These are phyloP conservation scores for Psilocybe cubensis DNA, from an alignment of 768 basidiomycete species.

Conservation along the genomic window DNA sequence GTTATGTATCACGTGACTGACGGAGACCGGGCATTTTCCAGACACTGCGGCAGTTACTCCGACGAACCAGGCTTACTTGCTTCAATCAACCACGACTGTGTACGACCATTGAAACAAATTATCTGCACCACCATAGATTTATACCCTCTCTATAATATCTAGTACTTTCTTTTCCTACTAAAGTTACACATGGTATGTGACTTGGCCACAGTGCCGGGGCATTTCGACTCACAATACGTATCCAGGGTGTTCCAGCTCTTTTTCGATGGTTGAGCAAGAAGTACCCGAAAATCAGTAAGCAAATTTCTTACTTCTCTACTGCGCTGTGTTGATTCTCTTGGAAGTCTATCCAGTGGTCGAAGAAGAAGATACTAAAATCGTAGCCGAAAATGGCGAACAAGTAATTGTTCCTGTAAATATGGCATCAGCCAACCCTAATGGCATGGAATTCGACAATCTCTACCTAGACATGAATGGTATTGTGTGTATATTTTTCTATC, in stretches of 20 bases:
- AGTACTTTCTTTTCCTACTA: neutral
- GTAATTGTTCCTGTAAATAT: constrained; percentile 82
- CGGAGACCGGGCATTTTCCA: constrained; percentile 6
- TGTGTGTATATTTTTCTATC: constrained; percentile 49
- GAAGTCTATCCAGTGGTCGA: constrained; percentile 81
- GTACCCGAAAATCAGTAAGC: constrained; percentile 94
- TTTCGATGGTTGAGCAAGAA: constrained; percentile 99
- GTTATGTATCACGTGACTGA: constrained; percentile 6
- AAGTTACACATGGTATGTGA: constrained; percentile 10
- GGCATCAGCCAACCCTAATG: constrained; percentile 88
- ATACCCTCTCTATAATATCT: constrained; percentile 1
- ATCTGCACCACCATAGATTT: neutral
- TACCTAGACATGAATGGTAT: constrained; percentile 99
- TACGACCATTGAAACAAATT: neutral
- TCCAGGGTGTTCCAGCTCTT: constrained; percentile 93
- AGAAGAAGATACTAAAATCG: constrained; percentile 77
- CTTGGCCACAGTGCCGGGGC: neutral
- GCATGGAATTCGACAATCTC: constrained; percentile 91
- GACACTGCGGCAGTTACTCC: neutral
- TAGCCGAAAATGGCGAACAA: constrained; percentile 66
- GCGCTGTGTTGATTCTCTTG: neutral
- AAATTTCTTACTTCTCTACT: neutral
- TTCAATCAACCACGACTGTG: neutral
- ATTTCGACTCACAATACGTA: constrained; percentile 9
- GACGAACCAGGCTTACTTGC: neutral